Percentiles rank a stretch among this genome's conserved stretches.
Conservation (phyloP, 2,329 filamentous ascomycete species). For the Pseudogymnoascus sp. region DNA sequence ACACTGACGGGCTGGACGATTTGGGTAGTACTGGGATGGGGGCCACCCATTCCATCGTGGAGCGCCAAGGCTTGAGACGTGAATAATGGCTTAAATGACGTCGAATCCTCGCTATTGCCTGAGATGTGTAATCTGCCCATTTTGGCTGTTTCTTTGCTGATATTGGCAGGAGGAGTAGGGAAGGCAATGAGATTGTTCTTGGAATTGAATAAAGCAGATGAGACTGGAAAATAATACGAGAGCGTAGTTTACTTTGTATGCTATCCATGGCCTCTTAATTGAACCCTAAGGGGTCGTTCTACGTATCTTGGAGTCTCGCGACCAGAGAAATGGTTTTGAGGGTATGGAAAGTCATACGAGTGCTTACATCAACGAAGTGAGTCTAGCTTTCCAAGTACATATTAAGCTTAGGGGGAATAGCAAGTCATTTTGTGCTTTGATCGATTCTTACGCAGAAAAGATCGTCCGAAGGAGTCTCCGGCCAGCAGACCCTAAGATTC, state of each 20-base stretch:
- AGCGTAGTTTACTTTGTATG: neutral
- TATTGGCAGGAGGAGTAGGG: neutral
- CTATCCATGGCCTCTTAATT: neutral
- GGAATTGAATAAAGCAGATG: neutral
- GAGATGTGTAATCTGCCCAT: neutral
- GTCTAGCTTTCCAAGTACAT: neutral
- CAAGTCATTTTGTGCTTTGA: neutral
- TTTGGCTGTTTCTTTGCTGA: neutral
- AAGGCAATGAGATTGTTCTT: neutral
- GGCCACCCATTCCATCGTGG: neutral
- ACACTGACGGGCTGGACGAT: neutral
- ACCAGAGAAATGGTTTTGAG: neutral
- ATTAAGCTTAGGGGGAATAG: neutral
- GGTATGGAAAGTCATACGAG: neutral
- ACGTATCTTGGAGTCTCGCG: neutral
- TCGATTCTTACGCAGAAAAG: neutral
- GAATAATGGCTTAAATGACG: neutral
- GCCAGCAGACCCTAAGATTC: neutral
- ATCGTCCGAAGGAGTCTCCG: neutral
- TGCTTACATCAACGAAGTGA: neutral
- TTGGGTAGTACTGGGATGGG: neutral
- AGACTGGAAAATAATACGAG: neutral
- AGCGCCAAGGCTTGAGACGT: neutral
- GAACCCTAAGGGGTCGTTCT: neutral
- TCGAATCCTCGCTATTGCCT: neutral